Evolutionary conservation across 164 flowering plant genomes (phyloP), one percentile per base, ranked within the genome.

Genomic region (Hamamelis virginiana): DNA sequence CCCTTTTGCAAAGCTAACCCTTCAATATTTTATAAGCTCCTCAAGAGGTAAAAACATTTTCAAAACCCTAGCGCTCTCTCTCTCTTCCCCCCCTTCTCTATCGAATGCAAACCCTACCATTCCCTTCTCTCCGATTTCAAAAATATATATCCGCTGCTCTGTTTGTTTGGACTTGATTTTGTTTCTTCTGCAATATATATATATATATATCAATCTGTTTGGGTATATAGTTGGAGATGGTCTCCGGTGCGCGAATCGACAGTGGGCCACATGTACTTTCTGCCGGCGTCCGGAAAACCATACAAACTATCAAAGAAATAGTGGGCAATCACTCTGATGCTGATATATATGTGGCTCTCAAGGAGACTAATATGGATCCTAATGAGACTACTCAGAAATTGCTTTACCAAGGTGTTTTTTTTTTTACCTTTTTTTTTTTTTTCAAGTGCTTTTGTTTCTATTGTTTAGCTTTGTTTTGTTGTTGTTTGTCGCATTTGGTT

Each of bases 341-440:
- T 56, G 97, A 92, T 69, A 87, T 92, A 8, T 90, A 90, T 66
- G 74, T 64, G 25, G 76, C 83, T 12, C 92, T 95, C 64, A 86
- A 89, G 72, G 99, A 95, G 58, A 64, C 80, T 21, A 80, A 87
- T 75, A 95, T 89, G 97, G 95, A 95, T 69, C 95, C 98, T 74
- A 87, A 91, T 66, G 98, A 90, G 72, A 84, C 97, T 58, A 59
- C 83, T 3, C 91, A 92, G 80, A 92, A 86, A 53, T 72, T 95
- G 80, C 81, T 95, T 12, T 62, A 79, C 62, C 98, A 92, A 87
- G 99, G 99, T 94, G 25, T 8, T 23, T 43, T 59, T 43, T 14
- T 69, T 12, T 16, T 4, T 11, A 8, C 22, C 27, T 1, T 46
- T 1, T 1, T 8, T 23, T 1, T 51, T 62, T 13, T 9, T 25